phyloP scores from a whole-genome alignment of 805 yeast species.

The Suhomyces tanzawaensis region DNA sequence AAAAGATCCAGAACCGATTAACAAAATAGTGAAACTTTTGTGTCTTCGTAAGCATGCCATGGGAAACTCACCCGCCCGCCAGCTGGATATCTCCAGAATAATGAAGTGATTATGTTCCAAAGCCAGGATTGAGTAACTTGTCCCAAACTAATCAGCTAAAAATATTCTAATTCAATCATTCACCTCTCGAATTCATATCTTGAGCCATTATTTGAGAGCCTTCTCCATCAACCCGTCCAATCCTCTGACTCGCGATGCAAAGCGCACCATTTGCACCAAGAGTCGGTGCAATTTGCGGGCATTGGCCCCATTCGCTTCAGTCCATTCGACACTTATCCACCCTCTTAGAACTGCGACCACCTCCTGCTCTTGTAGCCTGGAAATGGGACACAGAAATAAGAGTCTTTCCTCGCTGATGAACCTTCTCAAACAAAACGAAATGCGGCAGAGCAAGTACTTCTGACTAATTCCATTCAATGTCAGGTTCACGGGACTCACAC shows the following conservation, averaged over 20 bases:
- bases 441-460: constrained; percentile 51
- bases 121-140: too few relatives aligned
- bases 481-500: constrained; percentile 14
- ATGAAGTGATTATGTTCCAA: too few relatives aligned
- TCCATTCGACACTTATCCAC: background rate
- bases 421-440: constrained; percentile 59
- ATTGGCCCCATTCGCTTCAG: constrained; percentile 1
- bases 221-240: constrained; percentile 1
- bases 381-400: constrained; percentile 60
- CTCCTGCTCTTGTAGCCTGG: constrained; percentile 65
- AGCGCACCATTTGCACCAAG: constrained; percentile 1
- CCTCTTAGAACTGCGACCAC: constrained; percentile 48
- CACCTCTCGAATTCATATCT: too few relatives aligned
- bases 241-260: background rate
- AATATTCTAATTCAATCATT: too few relatives aligned
- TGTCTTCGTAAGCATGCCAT: too few relatives aligned
- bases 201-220: too few relatives aligned
- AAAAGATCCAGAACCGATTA: too few relatives aligned
- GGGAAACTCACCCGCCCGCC: too few relatives aligned
- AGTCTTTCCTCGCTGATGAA: constrained; percentile 62
- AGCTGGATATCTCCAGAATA: too few relatives aligned
- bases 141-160: too few relatives aligned
- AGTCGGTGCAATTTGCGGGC: constrained; percentile 1
- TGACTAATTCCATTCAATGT: constrained; percentile 19
- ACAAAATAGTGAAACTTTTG: too few relatives aligned